A percentile compares a stretch with the other conserved stretches of the same genome.
Conservation (phyloP, 2,329 filamentous ascomycete species). For the Alternaria sp. region DNA sequence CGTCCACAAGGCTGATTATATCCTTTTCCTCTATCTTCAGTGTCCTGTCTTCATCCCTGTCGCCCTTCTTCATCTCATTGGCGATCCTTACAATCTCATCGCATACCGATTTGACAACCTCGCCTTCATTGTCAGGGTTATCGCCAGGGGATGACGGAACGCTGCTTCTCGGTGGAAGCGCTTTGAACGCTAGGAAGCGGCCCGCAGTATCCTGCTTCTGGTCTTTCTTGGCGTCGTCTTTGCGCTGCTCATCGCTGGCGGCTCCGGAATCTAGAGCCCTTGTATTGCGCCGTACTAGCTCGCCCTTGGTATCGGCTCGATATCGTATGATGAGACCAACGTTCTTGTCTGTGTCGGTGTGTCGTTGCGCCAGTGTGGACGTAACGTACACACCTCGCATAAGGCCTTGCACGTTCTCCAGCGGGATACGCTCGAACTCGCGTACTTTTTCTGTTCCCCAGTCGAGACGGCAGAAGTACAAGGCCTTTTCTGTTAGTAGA, state of each 20-base stretch:
- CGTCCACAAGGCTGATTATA: conserved; percentile 84
- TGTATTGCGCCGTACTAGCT: conserved; percentile 82
- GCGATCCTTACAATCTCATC: conserved; percentile 76
- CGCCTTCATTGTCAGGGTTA: conserved; percentile 54
- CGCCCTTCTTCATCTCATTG: conserved; percentile 55
- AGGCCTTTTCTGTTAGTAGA: conserved; percentile 79
- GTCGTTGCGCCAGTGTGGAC: conserved; percentile 77
- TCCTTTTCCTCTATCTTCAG: conserved; percentile 63
- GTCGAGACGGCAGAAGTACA: conserved; percentile 91
- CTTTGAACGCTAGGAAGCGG: conserved; percentile 62
- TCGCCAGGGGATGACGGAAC: conserved; percentile 30
- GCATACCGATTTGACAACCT: conserved; percentile 70
- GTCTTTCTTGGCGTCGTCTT: conserved; percentile 21
- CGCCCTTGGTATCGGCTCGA: conserved; percentile 70
- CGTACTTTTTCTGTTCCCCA: conserved; percentile 95
- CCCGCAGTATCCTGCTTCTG: conserved; percentile 26
- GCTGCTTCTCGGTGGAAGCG: conserved; percentile 57
- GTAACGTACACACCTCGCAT: conserved; percentile 89
- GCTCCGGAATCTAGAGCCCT: conserved; percentile 68
- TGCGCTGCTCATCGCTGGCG: conserved; percentile 18
- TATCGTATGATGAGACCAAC: conserved; percentile 85
- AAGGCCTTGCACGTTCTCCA: conserved; percentile 75
- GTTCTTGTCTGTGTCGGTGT: conserved; percentile 79
- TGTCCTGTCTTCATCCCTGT: conserved; percentile 43
- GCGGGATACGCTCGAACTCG: conserved; percentile 84